These are phyloP conservation scores for Thielaviopsis ethacetica DNA, from an alignment of 2,329 filamentous ascomycete species.

Conservation along the genomic window DNA sequence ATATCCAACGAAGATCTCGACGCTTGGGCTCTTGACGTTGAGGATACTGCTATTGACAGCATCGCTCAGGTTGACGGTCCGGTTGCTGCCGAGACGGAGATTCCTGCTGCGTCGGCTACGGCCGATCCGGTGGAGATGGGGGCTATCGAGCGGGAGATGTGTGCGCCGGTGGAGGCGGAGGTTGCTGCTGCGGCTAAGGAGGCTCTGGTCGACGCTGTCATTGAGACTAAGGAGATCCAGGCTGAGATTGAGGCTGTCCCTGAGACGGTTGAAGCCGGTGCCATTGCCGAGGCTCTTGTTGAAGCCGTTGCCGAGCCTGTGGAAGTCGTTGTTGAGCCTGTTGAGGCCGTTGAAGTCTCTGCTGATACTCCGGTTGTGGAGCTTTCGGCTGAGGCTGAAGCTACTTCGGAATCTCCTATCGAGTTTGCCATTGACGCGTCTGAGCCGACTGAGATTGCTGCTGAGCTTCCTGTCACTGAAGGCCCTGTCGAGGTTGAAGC, in stretches of 20 bases:
- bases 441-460: neutral
- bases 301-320: neutral
- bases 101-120: constrained; percentile 3
- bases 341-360: neutral
- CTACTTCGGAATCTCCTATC: neutral
- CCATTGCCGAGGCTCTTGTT: neutral
- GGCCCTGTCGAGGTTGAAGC: neutral
- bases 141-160: neutral
- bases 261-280: neutral
- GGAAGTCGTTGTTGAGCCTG: neutral
- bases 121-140: neutral
- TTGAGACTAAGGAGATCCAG: constrained; percentile 5
- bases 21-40: constrained; percentile 4
- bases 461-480: neutral
- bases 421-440: neutral
- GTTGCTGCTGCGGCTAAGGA: neutral
- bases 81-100: neutral
- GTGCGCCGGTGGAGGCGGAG: neutral
- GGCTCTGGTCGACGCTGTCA: constrained; percentile 7
- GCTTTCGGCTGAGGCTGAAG: neutral
- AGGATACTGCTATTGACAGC: neutral
- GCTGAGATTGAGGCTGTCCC: neutral
- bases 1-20: constrained; percentile 7
- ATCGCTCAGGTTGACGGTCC: neutral
- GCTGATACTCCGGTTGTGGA: neutral